Conservation (phyloP, 2,329 filamentous ascomycete species). For the Pseudocercospora crystallina region DNA sequence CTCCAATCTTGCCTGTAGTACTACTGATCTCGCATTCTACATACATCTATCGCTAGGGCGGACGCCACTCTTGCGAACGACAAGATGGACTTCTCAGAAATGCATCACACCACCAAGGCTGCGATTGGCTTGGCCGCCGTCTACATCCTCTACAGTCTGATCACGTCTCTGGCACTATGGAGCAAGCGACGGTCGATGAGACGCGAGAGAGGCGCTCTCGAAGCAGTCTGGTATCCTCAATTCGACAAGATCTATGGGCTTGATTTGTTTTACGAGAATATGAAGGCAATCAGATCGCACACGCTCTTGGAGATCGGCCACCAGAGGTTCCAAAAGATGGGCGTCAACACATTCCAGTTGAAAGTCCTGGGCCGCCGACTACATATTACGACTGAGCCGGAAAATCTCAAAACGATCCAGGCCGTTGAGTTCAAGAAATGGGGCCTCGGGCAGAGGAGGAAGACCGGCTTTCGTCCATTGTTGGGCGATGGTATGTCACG, state of each 20-base stretch:
- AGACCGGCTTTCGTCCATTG: conserved; percentile 39
- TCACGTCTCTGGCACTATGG: conserved; percentile 37
- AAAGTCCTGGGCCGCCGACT: conserved; percentile 33
- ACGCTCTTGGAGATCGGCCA: conserved; percentile 38
- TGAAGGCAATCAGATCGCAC: conserved; percentile 39
- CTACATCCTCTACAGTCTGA: conserved; percentile 38
- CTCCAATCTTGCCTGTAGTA: too few relatives aligned
- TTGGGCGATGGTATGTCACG: conserved; percentile 43
- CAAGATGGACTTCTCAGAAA: conserved; percentile 16
- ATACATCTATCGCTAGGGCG: too few relatives aligned
- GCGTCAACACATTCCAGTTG: conserved; percentile 41
- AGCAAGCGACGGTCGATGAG: conserved; percentile 39
- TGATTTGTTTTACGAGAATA: conserved; percentile 47
- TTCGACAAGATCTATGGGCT: conserved; percentile 56
- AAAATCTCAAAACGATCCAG: conserved; percentile 50
- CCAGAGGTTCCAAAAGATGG: conserved; percentile 34
- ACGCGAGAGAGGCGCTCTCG: conserved; percentile 49
- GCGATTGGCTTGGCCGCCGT: conserved; percentile 33
- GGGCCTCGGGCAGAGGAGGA: conserved; percentile 38
- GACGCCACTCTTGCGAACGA: too few relatives aligned
- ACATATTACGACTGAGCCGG: conserved; percentile 47
- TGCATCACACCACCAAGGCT: conserved; percentile 22
- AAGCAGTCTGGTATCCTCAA: conserved; percentile 49
- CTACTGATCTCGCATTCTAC: too few relatives aligned
- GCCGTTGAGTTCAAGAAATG: conserved; percentile 50